Evolutionary conservation across 352 stramenopile genomes (phyloP).

Genomic region (Globisporangium polare): DNA sequence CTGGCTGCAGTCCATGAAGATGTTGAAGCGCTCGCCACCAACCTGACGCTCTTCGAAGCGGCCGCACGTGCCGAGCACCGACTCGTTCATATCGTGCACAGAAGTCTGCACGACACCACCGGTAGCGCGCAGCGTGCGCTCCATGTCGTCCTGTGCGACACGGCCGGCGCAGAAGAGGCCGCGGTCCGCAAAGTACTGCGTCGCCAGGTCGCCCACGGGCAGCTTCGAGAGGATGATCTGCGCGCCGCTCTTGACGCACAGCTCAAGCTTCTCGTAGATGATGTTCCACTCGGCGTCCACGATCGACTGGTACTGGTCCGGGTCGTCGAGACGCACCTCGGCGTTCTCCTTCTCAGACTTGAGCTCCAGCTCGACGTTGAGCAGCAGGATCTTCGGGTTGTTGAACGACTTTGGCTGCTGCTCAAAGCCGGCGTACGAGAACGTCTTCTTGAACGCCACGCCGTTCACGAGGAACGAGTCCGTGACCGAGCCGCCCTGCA

Average conservation of each 20-base stretch:
- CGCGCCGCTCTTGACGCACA: constrained; percentile 88
- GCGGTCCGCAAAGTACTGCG: constrained; percentile 99
- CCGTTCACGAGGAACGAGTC: constrained; percentile 97
- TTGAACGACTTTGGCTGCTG: constrained; percentile 98
- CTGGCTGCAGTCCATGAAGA: constrained; percentile 96
- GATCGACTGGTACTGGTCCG: constrained; percentile 98
- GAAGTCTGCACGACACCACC: constrained; percentile 93
- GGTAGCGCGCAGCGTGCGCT: constrained; percentile 94
- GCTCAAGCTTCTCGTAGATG: constrained; percentile 98
- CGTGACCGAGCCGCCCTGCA: constrained; percentile 95
- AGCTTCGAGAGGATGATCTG: constrained; percentile 98
- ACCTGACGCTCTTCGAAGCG: constrained; percentile 98
- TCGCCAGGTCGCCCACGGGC: constrained; percentile 95
- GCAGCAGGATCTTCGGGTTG: constrained; percentile 95
- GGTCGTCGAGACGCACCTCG: constrained; percentile 97
- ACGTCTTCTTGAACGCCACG: constrained; percentile 99
- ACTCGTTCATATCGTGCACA: constrained; percentile 88
- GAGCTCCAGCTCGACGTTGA: constrained; percentile 99
- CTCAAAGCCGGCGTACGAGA: constrained; percentile 99
- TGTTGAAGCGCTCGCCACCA: constrained; percentile 97
- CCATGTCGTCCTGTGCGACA: constrained; percentile 96
- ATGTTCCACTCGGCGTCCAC: constrained; percentile 99
- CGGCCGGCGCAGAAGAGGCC: constrained; percentile 97
- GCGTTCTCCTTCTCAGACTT: constrained; percentile 99
- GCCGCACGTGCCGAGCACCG: constrained; percentile 93